Percentiles rank a stretch among this genome's conserved stretches.
These are phyloP conservation scores for Neocucurbitaria cava DNA, from an alignment of 2,329 filamentous ascomycete species.

Conservation along the genomic window DNA sequence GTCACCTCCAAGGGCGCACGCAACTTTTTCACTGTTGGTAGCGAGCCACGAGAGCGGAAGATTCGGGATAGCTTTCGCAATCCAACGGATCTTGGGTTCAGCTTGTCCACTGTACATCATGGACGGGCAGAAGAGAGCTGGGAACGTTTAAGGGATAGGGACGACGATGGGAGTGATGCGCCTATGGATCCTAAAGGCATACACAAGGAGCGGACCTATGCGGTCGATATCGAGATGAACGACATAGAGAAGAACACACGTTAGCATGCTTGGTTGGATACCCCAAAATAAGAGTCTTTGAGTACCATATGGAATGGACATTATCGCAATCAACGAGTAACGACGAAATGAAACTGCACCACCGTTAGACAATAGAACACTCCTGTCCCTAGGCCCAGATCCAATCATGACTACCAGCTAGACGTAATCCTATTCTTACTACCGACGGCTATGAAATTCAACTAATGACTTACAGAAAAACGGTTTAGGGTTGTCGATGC, in stretches of 20 bases:
- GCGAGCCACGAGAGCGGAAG: neutral
- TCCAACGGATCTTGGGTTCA: conserved; percentile 21
- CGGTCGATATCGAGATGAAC: neutral
- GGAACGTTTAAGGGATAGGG: conserved; percentile 25
- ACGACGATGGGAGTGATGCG: conserved; percentile 13
- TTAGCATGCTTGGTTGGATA: no score
- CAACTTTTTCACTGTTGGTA: conserved; percentile 10
- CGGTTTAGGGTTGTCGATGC: no score
- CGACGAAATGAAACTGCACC: no score
- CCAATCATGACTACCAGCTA: no score
- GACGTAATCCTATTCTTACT: no score
- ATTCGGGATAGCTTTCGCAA: neutral
- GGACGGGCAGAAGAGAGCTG: conserved; percentile 21
- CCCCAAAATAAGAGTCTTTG: no score
- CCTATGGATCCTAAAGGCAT: neutral
- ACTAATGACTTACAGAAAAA: no score
- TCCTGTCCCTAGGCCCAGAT: no score
- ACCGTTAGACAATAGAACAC: no score
- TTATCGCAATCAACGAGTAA: no score
- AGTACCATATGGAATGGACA: no score
- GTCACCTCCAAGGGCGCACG: conserved; percentile 5
- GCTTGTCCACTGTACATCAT: conserved; percentile 17
- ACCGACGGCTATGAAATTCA: no score
- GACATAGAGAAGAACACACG: neutral
- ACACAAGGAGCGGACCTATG: neutral